Percentiles rank a stretch among this genome's conserved stretches.
phyloP scores from a whole-genome alignment of 192 early-diverging fungal species.

The Coemansia asiatica region DNA sequence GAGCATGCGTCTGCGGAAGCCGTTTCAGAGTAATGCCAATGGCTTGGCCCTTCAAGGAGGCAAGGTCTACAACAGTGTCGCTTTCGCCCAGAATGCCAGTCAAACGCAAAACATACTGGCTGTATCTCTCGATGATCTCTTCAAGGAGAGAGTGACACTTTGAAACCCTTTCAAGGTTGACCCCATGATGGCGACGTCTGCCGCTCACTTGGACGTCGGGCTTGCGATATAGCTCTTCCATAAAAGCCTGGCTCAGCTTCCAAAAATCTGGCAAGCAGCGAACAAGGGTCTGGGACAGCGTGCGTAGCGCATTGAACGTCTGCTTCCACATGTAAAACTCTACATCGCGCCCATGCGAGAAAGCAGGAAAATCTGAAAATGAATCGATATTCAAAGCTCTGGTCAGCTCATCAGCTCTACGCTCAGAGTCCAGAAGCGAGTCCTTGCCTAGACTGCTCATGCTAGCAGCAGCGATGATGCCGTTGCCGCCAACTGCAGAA shows the following conservation, averaged over 20 bases:
- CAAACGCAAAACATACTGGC: slow-evolving; percentile 49
- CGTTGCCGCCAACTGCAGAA: not conserved
- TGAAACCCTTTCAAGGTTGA: slow-evolving; percentile 50
- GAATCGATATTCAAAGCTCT: slow-evolving; percentile 43
- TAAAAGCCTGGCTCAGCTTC: slow-evolving; percentile 82
- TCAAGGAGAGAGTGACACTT: slow-evolving; percentile 54
- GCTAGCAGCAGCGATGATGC: slow-evolving; percentile 1
- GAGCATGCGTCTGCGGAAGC: slow-evolving; percentile 59
- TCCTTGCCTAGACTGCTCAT: slow-evolving; percentile 10
- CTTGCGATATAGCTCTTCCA: slow-evolving; percentile 76
- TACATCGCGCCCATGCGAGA: slow-evolving; percentile 43
- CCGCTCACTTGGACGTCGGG: slow-evolving; percentile 39
- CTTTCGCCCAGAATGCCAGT: slow-evolving; percentile 41
- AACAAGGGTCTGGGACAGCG: slow-evolving; percentile 72
- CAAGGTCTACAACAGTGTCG: slow-evolving; percentile 26
- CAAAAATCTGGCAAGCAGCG: slow-evolving; percentile 88
- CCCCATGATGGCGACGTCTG: slow-evolving; percentile 43
- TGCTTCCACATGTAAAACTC: slow-evolving; percentile 70
- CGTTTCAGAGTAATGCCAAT: slow-evolving; percentile 39
- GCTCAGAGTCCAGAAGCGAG: slow-evolving; percentile 22
- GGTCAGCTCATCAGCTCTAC: slow-evolving; percentile 42
- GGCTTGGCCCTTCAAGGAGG: slow-evolving; percentile 14
- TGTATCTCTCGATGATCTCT: slow-evolving; percentile 48
- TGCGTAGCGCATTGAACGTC: slow-evolving; percentile 66
- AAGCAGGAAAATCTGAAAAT: slow-evolving; percentile 39